Base-by-base conservation (phyloP, 495 filamentous ascomycete genomes). In the Penicillium chermesinum region DNA sequence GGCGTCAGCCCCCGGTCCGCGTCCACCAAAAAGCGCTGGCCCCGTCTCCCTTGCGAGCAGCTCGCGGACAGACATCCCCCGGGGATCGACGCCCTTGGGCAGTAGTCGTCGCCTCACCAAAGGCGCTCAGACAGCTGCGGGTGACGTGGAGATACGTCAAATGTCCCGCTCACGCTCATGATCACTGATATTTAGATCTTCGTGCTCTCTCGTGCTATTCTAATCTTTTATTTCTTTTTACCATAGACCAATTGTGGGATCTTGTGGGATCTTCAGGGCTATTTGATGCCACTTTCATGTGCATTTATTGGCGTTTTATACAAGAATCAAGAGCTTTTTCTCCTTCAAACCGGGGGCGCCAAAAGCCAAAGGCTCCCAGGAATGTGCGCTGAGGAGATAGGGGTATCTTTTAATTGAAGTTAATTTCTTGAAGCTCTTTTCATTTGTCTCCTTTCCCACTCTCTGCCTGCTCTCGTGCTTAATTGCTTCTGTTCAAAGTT, bases 41-140 rank as follows among this genome's bases (percentile, higher is more conserved):
- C 45, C 14, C 27, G 9, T 43, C 16, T 67, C 67, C 2, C 32
- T 65, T 17, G 63, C 62, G 1, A 66, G 62, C 46, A 67, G 62
- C 38, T 70, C 69, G 1, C 59, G 53, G 10, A 63, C 69, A 2
- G 59, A 63, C 4, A 35, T 70, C 16, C 48, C 51, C 0, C 49
- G 49, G 40, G 42, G 18, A 30, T 43, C 46, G 19, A 43, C 37
- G 10, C 50, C 39, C 14, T n/a, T 5, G 2, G 46, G 46, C 4
- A 52, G n/a, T n/a, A n/a, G 41, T 25, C 58, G 53, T 18, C 13
- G 15, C 35, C 9, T 42, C 67, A 46, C 60, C 61, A 20, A 66
- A 64, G 46, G 8, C 37, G 1, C 32, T 48, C 10, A 50, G 54
- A 13, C 17, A 10, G 25, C 55, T 5, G 27, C 41, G 1, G 46